Conservation (phyloP, 2,329 filamentous ascomycete genomes). For the Pseudopyrenochaeta lycopersici region DNA sequence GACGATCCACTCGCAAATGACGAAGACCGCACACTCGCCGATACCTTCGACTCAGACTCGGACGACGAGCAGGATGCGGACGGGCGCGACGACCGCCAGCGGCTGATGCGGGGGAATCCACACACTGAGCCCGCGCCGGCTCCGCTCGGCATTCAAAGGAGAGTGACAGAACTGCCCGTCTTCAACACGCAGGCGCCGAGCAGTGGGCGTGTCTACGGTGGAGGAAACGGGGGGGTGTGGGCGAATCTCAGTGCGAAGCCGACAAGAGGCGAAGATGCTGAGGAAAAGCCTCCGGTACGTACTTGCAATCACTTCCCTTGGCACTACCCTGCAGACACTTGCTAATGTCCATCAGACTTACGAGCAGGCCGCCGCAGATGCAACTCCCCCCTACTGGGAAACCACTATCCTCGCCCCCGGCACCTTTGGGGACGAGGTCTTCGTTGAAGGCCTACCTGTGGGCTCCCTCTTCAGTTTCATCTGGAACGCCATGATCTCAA, state of each 20-base stretch:
- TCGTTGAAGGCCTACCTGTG: slow-evolving; percentile 93
- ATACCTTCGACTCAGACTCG: slow-evolving; percentile 85
- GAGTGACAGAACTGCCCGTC: slow-evolving; percentile 64
- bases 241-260: slow-evolving; percentile 94
- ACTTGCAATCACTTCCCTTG: neutral
- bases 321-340: slow-evolving; percentile 44
- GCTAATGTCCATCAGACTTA: slow-evolving; percentile 73
- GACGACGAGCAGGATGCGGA: slow-evolving; percentile 71
- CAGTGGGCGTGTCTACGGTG: slow-evolving; percentile 67
- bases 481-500: slow-evolving; percentile 93
- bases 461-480: slow-evolving; percentile 86
- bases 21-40: slow-evolving; percentile 84
- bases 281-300: slow-evolving; percentile 92
- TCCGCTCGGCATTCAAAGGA: slow-evolving; percentile 53
- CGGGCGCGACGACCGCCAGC: slow-evolving; percentile 82
- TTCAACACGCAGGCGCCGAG: slow-evolving; percentile 55
- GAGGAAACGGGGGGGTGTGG: slow-evolving; percentile 93
- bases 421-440: slow-evolving; percentile 92
- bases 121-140: slow-evolving; percentile 33
- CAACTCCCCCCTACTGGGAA: slow-evolving; percentile 98
- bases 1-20: slow-evolving; percentile 61
- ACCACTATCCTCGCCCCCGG: slow-evolving; percentile 96
- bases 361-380: slow-evolving; percentile 96
- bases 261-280: slow-evolving; percentile 79
- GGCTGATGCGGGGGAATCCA: slow-evolving; percentile 77